Evolutionary conservation across 2,329 filamentous ascomycete genomes (phyloP).

Genomic region (Penicillium freii): DNA sequence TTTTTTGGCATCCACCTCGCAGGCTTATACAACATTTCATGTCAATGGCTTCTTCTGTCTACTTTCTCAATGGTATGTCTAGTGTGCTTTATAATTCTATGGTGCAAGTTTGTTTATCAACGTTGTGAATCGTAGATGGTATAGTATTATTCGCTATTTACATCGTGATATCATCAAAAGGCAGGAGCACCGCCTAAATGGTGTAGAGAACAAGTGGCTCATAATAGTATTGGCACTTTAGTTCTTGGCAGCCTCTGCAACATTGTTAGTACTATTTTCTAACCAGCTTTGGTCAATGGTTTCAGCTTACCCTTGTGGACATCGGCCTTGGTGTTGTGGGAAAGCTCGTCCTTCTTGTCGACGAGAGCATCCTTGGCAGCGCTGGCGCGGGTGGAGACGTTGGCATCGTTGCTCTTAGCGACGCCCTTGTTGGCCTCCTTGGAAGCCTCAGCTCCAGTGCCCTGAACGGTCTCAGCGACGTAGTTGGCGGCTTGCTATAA

Average conservation of each 20-base stretch:
- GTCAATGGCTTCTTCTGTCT: background rate
- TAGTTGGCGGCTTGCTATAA: conserved; percentile 62
- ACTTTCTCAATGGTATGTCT: background rate
- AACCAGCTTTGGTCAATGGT: background rate
- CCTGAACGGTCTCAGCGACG: conserved; percentile 63
- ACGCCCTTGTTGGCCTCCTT: conserved; percentile 70
- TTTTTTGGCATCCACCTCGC: background rate
- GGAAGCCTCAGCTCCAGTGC: conserved; percentile 55
- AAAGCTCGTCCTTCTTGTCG: conserved; percentile 55
- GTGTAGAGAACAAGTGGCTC: background rate
- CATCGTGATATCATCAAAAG: background rate
- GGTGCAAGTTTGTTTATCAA: background rate
- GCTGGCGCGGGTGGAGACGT: conserved; percentile 53
- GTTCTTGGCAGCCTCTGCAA: conserved; percentile 18
- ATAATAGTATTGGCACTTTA: background rate
- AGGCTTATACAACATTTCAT: background rate
- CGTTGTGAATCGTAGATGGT: background rate
- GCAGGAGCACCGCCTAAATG: background rate
- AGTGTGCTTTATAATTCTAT: background rate
- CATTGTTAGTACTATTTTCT: background rate
- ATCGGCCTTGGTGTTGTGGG: conserved; percentile 46
- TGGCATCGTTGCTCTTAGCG: conserved; percentile 60
- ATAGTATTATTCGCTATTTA: conserved; percentile 8
- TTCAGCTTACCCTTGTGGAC: conserved; percentile 22
- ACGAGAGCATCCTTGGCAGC: conserved; percentile 52